Evolutionary conservation across 2,329 filamentous ascomycete species (phyloP), one percentile per base, ranked within the genome.

Genomic region (Pleurostoma richardsiae): DNA sequence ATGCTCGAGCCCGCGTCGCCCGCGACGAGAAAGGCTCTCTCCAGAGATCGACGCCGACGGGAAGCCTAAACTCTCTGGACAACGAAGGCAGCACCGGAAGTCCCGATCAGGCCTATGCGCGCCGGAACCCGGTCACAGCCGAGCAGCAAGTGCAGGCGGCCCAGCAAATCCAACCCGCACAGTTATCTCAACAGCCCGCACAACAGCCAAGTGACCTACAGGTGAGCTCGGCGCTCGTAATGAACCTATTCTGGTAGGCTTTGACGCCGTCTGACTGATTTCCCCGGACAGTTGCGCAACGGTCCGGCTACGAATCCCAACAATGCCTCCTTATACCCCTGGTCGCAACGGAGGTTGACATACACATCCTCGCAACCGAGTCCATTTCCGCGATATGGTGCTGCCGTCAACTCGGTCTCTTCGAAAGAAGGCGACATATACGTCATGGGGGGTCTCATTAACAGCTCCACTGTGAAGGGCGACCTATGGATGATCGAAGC

Each of bases 401-500:
- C 95, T 44, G 94, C 95, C 5, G 92, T 96, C 64, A 99, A 99
- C 65, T 81, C 90, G 1, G 78, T 86, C 11, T 88, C 91, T 28
- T 96, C 91, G 38, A 97, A 97, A 69, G 94, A 99, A 67, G 95
- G 95, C 49, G 90, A 95, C 58, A 88, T 99, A 48, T 99, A 97
- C 61, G 79, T 99, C 61, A 97, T 99, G 91, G 94, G 94, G 52
- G 94, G 94, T 43, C 71, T 99, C 51, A 92, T 99, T 59, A 92
- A 95, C 61, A 92, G 92, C 55, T 88, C 90, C 36, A 96, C 90
- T 3, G 94, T 97, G 40, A 96, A 96, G 64, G 94, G 94, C 42
- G 94, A 99, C 69, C 69, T 99, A 41, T 99, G 95, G 95, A 87
- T 97, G 83, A 87, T 97, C 41, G 94, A 99, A 66, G 89, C 90